phyloP scores from a whole-genome alignment of 176 grass and related monocot genomes.

The Cenchrus fungigraminus region DNA sequence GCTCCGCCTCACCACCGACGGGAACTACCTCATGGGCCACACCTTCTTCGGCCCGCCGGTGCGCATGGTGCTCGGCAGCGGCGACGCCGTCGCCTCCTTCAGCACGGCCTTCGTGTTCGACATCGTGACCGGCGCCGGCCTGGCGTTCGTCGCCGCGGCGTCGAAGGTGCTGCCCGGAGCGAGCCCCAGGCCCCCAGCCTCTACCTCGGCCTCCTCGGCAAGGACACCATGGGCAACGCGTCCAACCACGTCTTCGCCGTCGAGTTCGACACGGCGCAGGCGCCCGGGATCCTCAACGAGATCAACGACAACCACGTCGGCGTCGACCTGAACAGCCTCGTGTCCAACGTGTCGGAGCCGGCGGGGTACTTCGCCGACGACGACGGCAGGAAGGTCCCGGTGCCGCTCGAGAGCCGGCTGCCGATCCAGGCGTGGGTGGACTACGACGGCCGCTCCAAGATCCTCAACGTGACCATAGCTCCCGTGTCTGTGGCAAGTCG shows the following conservation, averaged over 20 bases:
- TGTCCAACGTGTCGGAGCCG: conserved; percentile 31
- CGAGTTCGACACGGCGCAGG: conserved; percentile 45
- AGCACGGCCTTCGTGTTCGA: background rate
- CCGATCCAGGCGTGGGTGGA: conserved; percentile 56
- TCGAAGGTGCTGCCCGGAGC: background rate
- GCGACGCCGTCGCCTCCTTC: background rate
- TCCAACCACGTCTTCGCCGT: conserved; percentile 38
- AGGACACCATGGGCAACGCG: background rate
- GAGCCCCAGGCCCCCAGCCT: background rate
- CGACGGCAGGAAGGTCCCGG: background rate
- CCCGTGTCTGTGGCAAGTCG: conserved; percentile 17
- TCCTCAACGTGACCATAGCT: conserved; percentile 45
- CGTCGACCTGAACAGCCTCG: conserved; percentile 44
- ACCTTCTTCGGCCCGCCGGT: conserved; percentile 46
- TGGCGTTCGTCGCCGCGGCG: background rate
- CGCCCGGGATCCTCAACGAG: background rate
- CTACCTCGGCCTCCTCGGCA: background rate
- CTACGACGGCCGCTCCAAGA: conserved; percentile 25
- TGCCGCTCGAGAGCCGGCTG: conserved; percentile 2
- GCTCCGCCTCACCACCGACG: conserved; percentile 49
- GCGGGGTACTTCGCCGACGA: conserved; percentile 40
- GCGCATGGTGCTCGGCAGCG: background rate
- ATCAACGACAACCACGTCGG: conserved; percentile 44
- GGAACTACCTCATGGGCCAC: conserved; percentile 34
- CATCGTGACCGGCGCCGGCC: background rate